Evolutionary conservation across 768 basidiomycete genomes (phyloP), one percentile per base, ranked within the genome.

Genomic region (Rhizopogon sp.): DNA sequence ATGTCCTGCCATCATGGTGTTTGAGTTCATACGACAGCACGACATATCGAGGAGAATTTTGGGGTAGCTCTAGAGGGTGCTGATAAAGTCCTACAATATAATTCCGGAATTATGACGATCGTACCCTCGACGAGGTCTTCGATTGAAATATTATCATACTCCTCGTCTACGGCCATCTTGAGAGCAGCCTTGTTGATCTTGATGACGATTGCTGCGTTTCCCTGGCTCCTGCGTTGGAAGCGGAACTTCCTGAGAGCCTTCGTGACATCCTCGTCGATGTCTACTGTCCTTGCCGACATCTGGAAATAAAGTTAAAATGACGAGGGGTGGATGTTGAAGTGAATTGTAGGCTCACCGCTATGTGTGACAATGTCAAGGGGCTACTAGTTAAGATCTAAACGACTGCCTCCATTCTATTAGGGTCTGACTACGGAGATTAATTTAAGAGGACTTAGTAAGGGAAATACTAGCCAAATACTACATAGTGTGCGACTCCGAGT

Each of bases 41-140:
- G 45, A 96, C 85, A 67, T 90, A 94, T 62, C 94, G 81, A 5
- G 93, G 93, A 7, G 88, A 80, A 65, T 87, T 88, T 72, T 88
- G 91, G 0, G 94, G 94, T 10, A 96, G 77, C 67, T 94, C 94
- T 95, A 62, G 25, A 22, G 7, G 43, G 52, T 33, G 50, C 29
- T 17, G 13, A 43, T 57, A 6, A 25, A 42, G 14, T 41, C 39
- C 16, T 8, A 44, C n/a, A 39, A 39, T 22, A 58, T 44, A 22
- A 17, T 50, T 13, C 58, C 55, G 35, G 49, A 40, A 35, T 25
- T 7, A 20, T 25, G 25, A 25, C 25, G 25, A 25, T 40, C 65
- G 54, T 60, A 91, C 93, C 93, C 72, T 93, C 87, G n/a, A 82
- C 89, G 39, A 98, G 82, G 14, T 95, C 91, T 62, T 89, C 88